These are phyloP conservation scores for Naematelia encephala DNA, from an alignment of 768 basidiomycete species.

Conservation along the genomic window DNA sequence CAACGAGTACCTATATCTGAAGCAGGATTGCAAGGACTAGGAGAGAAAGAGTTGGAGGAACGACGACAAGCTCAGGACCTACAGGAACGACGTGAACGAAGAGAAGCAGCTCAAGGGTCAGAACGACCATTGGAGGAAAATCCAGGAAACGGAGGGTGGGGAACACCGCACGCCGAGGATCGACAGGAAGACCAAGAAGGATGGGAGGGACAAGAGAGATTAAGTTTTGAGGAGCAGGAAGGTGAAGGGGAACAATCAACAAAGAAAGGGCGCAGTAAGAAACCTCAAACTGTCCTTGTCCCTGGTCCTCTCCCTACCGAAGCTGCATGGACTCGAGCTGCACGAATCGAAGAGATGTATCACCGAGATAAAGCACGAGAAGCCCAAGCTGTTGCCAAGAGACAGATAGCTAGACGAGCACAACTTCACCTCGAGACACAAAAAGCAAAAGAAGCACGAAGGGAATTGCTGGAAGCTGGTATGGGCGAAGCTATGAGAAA, in stretches of 20 bases:
- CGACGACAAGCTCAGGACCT: too few species aligned
- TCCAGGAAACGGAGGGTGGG: too few species aligned
- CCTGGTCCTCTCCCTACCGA: neutral
- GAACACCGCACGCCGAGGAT: too few species aligned
- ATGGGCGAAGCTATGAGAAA: slow-evolving; percentile 10
- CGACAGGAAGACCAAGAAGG: too few species aligned
- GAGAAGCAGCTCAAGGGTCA: too few species aligned
- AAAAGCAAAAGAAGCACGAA: slow-evolving; percentile 12
- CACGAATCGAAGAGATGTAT: slow-evolving; percentile 18
- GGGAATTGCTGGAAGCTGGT: slow-evolving; percentile 13
- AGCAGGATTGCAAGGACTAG: neutral
- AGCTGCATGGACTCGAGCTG: slow-evolving; percentile 24
- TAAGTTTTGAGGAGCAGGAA: too few species aligned
- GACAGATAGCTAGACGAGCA: slow-evolving; percentile 16
- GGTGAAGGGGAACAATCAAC: too few species aligned
- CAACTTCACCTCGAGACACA: slow-evolving; percentile 20
- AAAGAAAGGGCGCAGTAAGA: too few species aligned
- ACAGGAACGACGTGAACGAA: too few species aligned
- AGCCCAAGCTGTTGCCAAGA: slow-evolving; percentile 16
- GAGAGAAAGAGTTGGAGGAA: slow-evolving; percentile 12
- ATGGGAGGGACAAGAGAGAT: too few species aligned
- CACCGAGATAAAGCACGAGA: slow-evolving; percentile 18
- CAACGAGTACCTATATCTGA: neutral
- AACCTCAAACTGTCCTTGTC: too few species aligned
- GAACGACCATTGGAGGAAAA: too few species aligned